A percentile compares a stretch with the other conserved stretches of the same genome.
These are phyloP conservation scores for Tetradesmus obliquus DNA, from an alignment of 139 green algal species.

Conservation along the genomic window DNA sequence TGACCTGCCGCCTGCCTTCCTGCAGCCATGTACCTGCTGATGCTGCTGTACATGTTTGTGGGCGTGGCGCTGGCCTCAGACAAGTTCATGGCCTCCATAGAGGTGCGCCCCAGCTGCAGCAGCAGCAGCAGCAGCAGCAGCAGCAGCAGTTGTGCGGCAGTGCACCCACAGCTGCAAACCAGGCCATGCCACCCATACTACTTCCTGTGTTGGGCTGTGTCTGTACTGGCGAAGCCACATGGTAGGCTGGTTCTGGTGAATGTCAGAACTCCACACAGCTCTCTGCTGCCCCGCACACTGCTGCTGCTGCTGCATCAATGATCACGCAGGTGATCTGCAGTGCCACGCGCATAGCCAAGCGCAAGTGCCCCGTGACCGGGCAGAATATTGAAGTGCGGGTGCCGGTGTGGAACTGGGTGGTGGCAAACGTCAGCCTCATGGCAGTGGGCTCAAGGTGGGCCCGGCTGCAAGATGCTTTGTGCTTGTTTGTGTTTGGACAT, in stretches of 20 bases:
- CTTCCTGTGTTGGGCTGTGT: no score
- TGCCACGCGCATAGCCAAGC: background rate
- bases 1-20: background rate
- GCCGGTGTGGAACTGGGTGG: slow-evolving; percentile 60
- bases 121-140: background rate
- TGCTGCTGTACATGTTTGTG: slow-evolving; percentile 39
- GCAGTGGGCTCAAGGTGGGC: slow-evolving; percentile 54
- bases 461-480: background rate
- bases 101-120: background rate
- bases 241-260: background rate
- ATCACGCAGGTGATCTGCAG: background rate
- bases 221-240: no score
- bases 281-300: background rate
- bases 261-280: background rate
- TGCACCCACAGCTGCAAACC: no score
- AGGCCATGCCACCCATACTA: no score
- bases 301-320: background rate
- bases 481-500: no score
- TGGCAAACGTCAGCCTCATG: slow-evolving; percentile 67
- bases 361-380: background rate
- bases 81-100: slow-evolving; percentile 59
- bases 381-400: slow-evolving; percentile 7
- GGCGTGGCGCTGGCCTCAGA: slow-evolving; percentile 50
- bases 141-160: background rate
- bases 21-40: slow-evolving; percentile 17